Base-by-base conservation (phyloP, 148 eudicot species). In the Rheum nobile region DNA sequence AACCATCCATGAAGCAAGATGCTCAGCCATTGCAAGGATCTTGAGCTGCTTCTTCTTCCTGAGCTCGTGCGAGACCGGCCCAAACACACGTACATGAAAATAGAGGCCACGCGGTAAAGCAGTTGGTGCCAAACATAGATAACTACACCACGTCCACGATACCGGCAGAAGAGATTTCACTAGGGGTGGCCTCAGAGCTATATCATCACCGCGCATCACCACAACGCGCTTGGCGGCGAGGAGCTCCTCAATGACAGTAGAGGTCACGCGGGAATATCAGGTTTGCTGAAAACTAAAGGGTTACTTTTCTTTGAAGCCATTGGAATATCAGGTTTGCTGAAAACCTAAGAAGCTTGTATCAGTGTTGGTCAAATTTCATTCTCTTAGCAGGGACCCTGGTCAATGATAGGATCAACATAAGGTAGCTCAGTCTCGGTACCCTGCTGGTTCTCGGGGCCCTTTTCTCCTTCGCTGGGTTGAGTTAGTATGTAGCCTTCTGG, bases 361-460 rank as follows among this genome's bases (percentile, higher is more conserved):
- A 65, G 3, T 32, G 70, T 17, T 65, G 70, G 39, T 79, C 81
- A 17, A 83, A 72, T 77, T 84, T 93, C 84, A 88, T 86, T 72
- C 98, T 85, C 77, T 93, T 93, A n/a, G 98, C 78, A 11, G 98
- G n/a, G 94, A 55, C 98, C 98, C 81, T 93, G 98, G 74, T 93
- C 97, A 26, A 93, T 87, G 75, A 93, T 93, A 65, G 98, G 98
- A 84, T 93, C 98, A 57, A 91, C 88, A 4, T 85, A 14, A 76
- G 87, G 90, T 68, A 46, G 76, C 74, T 84, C 89, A 34, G 83
- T 73, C 70, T 89, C 92, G 14, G 82, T 39, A 14, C 81, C 82
- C 79, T 82, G 89, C 76, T 86, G 92, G 43, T 84, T 74, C 81
- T 93, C 94, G 12, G 88, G 54, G 75, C 77, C 81, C 26, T 79